Conservation (phyloP, 192 early-diverging fungal genomes). For the Backusella mclennaniae region DNA sequence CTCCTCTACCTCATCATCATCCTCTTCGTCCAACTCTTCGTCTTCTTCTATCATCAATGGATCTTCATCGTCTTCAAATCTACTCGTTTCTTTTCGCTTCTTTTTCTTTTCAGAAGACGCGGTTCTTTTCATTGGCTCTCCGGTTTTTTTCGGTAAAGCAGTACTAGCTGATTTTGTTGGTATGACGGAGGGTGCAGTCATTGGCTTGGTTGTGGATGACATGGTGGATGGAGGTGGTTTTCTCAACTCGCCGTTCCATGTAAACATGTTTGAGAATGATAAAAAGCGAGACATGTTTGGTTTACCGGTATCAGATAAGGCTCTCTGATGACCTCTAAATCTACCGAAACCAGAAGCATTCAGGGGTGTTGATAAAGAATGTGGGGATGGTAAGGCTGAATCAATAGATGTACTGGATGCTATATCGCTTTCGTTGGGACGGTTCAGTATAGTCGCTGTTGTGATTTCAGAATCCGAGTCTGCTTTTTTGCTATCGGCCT, state of each 20-base stretch:
- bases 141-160: background rate
- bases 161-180: background rate
- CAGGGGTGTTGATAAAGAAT: background rate
- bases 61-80: background rate
- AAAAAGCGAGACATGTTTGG: slow-evolving; percentile 5
- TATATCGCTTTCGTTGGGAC: background rate
- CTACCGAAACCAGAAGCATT: background rate
- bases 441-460: background rate
- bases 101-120: background rate
- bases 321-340: slow-evolving; percentile 18
- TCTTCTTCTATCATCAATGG: background rate
- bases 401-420: background rate
- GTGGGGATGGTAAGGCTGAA: background rate
- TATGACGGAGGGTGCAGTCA: background rate
- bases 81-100: background rate
- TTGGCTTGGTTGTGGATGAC: background rate
- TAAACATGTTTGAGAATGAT: slow-evolving; percentile 20
- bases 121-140: background rate
- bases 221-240: background rate
- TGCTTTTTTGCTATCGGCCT: background rate
- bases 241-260: background rate
- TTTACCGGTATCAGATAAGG: slow-evolving; percentile 7
- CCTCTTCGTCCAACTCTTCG: background rate
- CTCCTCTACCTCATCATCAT: background rate
- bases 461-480: slow-evolving; percentile 16